Conservation (phyloP, 31 red algal genomes). For the Asparagopsis taxiformis region DNA sequence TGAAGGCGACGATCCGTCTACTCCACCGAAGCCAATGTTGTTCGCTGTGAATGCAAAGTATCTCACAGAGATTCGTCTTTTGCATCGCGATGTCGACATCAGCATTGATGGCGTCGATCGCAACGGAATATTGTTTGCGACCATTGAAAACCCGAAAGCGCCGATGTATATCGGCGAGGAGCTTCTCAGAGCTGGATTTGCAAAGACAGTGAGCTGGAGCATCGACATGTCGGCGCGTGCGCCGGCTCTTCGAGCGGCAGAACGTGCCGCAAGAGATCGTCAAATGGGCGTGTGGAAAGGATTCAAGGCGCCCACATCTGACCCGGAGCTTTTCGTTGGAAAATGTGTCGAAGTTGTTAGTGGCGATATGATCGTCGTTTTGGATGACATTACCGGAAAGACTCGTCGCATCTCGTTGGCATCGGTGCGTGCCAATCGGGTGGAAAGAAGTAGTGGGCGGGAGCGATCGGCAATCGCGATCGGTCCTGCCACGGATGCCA, state of each 20-base stretch:
- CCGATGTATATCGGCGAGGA: conserved; percentile 81
- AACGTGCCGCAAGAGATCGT: conserved; percentile 67
- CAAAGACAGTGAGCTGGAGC: conserved; percentile 83
- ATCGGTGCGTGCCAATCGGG: conserved; percentile 60
- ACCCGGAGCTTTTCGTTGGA: conserved; percentile 53
- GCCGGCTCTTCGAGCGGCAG: conserved; percentile 65
- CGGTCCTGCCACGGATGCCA: conserved; percentile 56
- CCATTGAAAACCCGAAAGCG: conserved; percentile 51
- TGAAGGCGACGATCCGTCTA: conserved; percentile 41
- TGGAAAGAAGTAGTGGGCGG: conserved; percentile 43
- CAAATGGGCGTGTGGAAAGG: conserved; percentile 89
- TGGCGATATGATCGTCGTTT: conserved; percentile 80
- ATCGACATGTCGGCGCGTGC: conserved; percentile 63
- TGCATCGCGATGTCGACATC: conserved; percentile 78
- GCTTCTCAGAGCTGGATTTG: conserved; percentile 76
- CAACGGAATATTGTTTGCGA: conserved; percentile 72
- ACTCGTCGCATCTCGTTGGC: conserved; percentile 69
- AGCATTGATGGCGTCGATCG: conserved; percentile 72
- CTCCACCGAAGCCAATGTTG: conserved; percentile 57
- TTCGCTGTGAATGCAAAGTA: conserved; percentile 90
- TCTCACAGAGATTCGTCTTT: conserved; percentile 73
- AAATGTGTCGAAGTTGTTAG: conserved; percentile 81
- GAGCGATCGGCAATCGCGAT: conserved; percentile 48
- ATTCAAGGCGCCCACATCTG: conserved; percentile 55
- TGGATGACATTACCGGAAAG: conserved; percentile 62